Evolutionary conservation across 257 asterid genomes (phyloP).

Genomic region (Fraxinus americana): DNA sequence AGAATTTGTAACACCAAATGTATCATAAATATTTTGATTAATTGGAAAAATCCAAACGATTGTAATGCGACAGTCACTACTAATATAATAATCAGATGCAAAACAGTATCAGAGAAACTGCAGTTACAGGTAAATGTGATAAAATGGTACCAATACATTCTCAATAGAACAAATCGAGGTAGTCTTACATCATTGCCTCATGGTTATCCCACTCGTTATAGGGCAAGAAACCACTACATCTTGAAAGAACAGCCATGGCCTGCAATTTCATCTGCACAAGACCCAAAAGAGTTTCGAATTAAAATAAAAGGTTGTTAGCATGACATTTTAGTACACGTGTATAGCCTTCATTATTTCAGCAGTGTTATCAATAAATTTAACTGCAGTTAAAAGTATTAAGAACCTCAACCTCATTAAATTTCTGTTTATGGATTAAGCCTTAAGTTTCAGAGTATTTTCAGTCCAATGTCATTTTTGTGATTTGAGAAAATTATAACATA

Average conservation of each 20-base stretch:
- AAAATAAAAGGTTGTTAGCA: neutral
- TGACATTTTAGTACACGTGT: neutral
- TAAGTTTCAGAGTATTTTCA: neutral
- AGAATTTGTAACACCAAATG: neutral
- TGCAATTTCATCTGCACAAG: slow-evolving; percentile 35
- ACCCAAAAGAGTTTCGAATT: slow-evolving; percentile 7
- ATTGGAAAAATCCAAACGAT: neutral
- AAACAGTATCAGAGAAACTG: slow-evolving; percentile 13
- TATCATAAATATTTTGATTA: neutral
- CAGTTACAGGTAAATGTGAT: slow-evolving; percentile 11
- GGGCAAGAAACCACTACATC: slow-evolving; percentile 28
- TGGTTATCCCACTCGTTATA: slow-evolving; percentile 22
- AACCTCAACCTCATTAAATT: neutral
- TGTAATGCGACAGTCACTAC: neutral
- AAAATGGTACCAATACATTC: slow-evolving; percentile 27
- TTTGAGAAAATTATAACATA: neutral
- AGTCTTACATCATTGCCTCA: slow-evolving; percentile 26
- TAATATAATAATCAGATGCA: neutral
- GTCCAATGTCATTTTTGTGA: neutral
- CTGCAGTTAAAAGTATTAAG: neutral
- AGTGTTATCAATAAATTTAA: neutral
- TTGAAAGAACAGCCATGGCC: slow-evolving; percentile 20
- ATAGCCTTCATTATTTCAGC: neutral
- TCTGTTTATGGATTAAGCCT: neutral
- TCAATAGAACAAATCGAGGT: slow-evolving; percentile 23